Base-by-base conservation (phyloP, 805 yeast species). In the Nakazawaea populi region DNA sequence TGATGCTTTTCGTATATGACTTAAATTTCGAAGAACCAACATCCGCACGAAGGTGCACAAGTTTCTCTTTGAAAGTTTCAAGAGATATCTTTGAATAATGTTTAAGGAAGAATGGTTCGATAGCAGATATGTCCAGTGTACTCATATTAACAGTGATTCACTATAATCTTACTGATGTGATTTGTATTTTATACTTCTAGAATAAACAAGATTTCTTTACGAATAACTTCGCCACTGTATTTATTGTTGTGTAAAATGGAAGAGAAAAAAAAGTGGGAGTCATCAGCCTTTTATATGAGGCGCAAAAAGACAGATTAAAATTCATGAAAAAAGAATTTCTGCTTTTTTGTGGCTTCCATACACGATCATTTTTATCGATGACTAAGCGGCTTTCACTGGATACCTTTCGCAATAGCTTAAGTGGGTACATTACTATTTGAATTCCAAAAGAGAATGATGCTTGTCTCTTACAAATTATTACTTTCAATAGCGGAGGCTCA, bases 71-170 rank as follows among this genome's bases (percentile, higher is more conserved):
- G 11, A 47, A 47, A 5, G n/a, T 9, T 9, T 41, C 35, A 12
- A 47, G 10, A 42, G 34, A 9, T 4, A 47, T 35, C 8, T 29
- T 34, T 28, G 32, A 28, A 12, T 47, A 41, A 29, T 47, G 14
- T 42, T 47, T 47, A 10, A 8, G 10, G 39, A 47, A 47, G 12
- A 47, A 47, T 28, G 51, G 51, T 28, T 24, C 42, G 4, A 47
- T 35, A 35, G 18, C 12, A 10, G 29, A 6, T 24, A 47, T 36
- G 24, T 47, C 51, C 24, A n/a, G 27, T 2, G 6, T 34, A 12
- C 9, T 40, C 45, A 41, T 36, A 24, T 41, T 38, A 24, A 27
- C 6, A n/a, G 12, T 18, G 27, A 40, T 12, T 18, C 9, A 7
- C 6, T 12, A 8, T 40, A 27, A 27, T 14, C 2, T 40, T 18